These are phyloP conservation scores for Cicer chorassanicum DNA, from an alignment of 306 rosid genomes.

Conservation along the genomic window DNA sequence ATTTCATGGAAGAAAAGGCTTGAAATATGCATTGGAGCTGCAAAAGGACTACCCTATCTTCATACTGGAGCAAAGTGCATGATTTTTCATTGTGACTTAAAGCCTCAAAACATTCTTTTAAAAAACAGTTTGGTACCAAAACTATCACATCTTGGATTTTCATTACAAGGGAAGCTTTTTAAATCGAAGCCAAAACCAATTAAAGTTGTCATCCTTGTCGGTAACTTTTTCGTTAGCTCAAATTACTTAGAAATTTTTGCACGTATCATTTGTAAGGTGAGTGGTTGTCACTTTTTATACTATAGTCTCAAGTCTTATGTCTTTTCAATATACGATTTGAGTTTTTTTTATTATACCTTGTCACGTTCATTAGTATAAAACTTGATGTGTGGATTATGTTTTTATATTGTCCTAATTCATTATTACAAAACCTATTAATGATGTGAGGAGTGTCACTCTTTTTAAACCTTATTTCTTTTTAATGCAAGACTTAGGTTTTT, in stretches of 20 bases:
- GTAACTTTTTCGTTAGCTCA: background rate
- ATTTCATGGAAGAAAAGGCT: constrained; percentile 36
- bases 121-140: constrained; percentile 34
- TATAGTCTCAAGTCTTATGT: no score
- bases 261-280: no score
- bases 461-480: background rate
- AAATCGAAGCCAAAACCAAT: constrained; percentile 5
- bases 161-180: background rate
- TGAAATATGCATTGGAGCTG: constrained; percentile 44
- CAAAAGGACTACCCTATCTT: constrained; percentile 45
- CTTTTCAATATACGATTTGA: background rate
- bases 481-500: background rate
- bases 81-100: constrained; percentile 10
- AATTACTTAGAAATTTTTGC: background rate
- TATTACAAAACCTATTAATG: background rate
- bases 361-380: background rate
- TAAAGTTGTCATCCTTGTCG: background rate
- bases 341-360: background rate
- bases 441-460: background rate
- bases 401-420: background rate
- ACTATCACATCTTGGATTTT: constrained; percentile 9
- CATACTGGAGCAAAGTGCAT: constrained; percentile 42
- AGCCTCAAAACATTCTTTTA: background rate
- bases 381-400: background rate
- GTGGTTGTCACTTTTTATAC: no score